Evolutionary conservation across 768 basidiomycete species (phyloP).

Genomic region (Leccinum truebloodii): DNA sequence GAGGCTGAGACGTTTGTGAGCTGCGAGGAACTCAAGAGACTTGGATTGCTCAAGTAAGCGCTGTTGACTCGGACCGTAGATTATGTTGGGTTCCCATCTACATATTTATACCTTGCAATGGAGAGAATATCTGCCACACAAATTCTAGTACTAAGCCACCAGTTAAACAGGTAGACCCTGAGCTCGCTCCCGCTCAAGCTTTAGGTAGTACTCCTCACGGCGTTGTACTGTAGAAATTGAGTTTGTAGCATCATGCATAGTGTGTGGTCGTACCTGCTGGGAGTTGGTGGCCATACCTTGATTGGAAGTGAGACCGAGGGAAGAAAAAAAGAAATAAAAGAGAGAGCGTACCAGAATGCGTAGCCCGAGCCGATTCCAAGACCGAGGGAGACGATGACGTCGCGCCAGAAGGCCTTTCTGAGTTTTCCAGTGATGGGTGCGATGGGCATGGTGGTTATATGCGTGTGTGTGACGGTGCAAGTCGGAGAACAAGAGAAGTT

Average conservation of each 20-base stretch:
- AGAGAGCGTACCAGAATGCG: conserved; percentile 72
- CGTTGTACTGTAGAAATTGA: conserved; percentile 59
- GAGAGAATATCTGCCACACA: neutral
- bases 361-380: conserved; percentile 76
- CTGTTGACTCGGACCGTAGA: conserved; percentile 16
- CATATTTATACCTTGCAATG: conserved; percentile 30
- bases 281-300: conserved; percentile 83
- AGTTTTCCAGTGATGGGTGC: conserved; percentile 93
- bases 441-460: conserved; percentile 64
- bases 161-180: conserved; percentile 18
- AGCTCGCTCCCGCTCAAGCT: conserved; percentile 64
- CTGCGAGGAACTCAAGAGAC: conserved; percentile 73
- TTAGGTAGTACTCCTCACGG: conserved; percentile 86
- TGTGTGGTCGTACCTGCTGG: conserved; percentile 56
- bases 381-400: conserved; percentile 72
- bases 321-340: conserved; percentile 10
- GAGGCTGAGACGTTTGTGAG: conserved; percentile 67
- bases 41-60: conserved; percentile 53
- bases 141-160: conserved; percentile 9
- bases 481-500: conserved; percentile 24
- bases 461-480: conserved; percentile 29
- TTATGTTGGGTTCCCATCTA: conserved; percentile 10
- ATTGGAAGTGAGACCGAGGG: conserved; percentile 27
- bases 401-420: conserved; percentile 90
- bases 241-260: conserved; percentile 10